Percentiles rank a stretch among this genome's conserved stretches.
Evolutionary conservation across 176 grass and related monocot species (phyloP).

Genomic region (Puccinellia tenuiflora): DNA sequence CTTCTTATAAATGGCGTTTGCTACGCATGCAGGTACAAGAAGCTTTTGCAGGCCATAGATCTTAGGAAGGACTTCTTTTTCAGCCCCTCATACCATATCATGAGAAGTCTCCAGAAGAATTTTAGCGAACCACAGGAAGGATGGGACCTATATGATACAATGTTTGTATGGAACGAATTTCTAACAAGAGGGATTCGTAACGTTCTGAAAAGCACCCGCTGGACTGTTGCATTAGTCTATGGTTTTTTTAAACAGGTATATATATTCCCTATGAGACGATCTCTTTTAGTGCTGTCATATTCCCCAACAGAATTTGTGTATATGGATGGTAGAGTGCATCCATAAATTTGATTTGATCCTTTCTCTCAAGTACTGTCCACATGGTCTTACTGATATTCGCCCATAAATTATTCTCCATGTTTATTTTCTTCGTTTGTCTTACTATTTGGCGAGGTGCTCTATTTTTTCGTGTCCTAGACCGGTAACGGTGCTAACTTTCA

Average conservation of each 20-base stretch:
- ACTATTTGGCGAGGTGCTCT: background rate
- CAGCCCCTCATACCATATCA: slow-evolving; percentile 86
- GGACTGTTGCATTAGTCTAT: slow-evolving; percentile 90
- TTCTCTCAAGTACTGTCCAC: background rate
- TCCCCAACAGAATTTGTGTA: background rate
- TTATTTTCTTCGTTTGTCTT: slow-evolving; percentile 20
- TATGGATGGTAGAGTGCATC: slow-evolving; percentile 12
- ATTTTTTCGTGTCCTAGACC: slow-evolving; percentile 2
- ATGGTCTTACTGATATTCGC: background rate
- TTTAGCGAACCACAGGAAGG: slow-evolving; percentile 49
- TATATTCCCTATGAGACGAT: background rate
- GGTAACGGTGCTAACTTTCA: background rate
- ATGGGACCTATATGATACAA: slow-evolving; percentile 69
- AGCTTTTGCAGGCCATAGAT: slow-evolving; percentile 79
- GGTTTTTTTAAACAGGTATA: slow-evolving; percentile 97
- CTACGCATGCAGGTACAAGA: slow-evolving; percentile 74
- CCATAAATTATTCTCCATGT: background rate
- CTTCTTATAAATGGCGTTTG: slow-evolving; percentile 7
- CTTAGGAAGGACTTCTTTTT: slow-evolving; percentile 98
- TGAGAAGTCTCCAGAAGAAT: slow-evolving; percentile 93
- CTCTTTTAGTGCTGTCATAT: slow-evolving; percentile 19
- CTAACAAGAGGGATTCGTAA: slow-evolving; percentile 58
- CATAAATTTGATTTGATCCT: slow-evolving; percentile 2
- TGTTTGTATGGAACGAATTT: slow-evolving; percentile 99
- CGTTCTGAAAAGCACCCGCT: slow-evolving; percentile 51